phyloP scores from a whole-genome alignment of 2,329 filamentous ascomycete genomes.

The Pestalotiopsis sp. region DNA sequence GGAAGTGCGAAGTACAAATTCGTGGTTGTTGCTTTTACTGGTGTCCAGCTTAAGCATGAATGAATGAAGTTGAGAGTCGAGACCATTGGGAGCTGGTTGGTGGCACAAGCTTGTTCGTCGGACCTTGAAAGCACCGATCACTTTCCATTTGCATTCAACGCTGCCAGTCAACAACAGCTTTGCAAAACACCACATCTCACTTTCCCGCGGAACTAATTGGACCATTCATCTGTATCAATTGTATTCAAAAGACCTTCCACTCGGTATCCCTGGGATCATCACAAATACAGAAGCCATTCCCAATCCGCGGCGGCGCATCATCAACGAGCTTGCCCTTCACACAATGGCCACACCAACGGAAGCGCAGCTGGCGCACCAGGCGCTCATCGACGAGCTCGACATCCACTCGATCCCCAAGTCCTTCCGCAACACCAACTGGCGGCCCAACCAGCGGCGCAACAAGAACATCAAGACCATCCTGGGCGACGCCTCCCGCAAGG shows the following conservation, averaged over 20 bases:
- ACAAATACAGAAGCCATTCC: neutral
- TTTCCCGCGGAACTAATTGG: neutral
- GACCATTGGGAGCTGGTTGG: neutral
- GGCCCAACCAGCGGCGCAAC: constrained; percentile 91
- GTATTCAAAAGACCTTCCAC: neutral
- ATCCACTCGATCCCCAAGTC: constrained; percentile 83
- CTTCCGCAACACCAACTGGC: constrained; percentile 91
- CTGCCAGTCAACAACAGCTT: neutral
- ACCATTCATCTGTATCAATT: neutral
- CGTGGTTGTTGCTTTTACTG: neutral
- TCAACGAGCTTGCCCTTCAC: neutral
- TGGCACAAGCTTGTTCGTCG: neutral
- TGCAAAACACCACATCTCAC: neutral
- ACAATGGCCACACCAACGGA: constrained; percentile 67
- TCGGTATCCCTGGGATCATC: neutral
- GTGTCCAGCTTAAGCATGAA: neutral
- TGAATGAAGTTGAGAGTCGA: neutral
- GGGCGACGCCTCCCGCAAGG: constrained; percentile 83
- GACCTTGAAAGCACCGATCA: constrained; percentile 10
- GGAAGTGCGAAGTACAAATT: neutral
- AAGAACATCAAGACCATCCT: constrained; percentile 98
- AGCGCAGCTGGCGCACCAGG: constrained; percentile 78
- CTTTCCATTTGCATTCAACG: neutral
- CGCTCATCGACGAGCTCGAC: constrained; percentile 88
- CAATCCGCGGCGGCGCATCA: neutral